Conservation (phyloP, 2,329 filamentous ascomycete genomes). For the Aspergillus proliferans region DNA sequence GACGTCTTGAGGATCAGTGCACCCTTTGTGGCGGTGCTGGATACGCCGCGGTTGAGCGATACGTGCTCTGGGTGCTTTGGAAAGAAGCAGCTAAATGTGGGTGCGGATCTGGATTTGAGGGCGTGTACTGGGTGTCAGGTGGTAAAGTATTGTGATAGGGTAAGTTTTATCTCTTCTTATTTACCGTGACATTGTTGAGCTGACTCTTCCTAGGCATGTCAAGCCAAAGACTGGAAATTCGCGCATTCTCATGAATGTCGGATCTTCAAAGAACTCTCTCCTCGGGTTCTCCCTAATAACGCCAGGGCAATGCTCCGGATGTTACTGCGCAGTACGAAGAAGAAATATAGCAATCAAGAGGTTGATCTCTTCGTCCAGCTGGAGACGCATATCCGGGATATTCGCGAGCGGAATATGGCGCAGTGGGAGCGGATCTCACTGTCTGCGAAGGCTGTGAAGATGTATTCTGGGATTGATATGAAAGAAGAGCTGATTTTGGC, state of each 20-base stretch:
- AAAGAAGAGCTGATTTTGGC: constrained; percentile 36
- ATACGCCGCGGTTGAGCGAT: constrained; percentile 46
- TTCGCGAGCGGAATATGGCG: constrained; percentile 34
- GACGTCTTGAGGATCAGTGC: constrained; percentile 45
- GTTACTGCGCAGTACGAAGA: constrained; percentile 37
- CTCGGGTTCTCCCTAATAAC: constrained; percentile 48
- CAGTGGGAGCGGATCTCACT: constrained; percentile 47
- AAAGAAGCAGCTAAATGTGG: constrained; percentile 23
- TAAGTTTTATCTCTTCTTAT: constrained; percentile 24
- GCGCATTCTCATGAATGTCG: constrained; percentile 57
- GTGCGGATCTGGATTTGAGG: constrained; percentile 33
- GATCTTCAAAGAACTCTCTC: constrained; percentile 42
- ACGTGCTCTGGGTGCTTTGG: constrained; percentile 55
- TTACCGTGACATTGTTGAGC: neutral
- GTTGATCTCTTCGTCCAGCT: constrained; percentile 41
- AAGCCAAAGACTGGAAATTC: constrained; percentile 53
- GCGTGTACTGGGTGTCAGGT: constrained; percentile 53
- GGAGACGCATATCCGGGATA: constrained; percentile 45
- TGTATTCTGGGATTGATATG: constrained; percentile 46
- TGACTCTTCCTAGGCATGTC: constrained; percentile 45
- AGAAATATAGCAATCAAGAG: constrained; percentile 31
- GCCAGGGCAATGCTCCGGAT: constrained; percentile 52
- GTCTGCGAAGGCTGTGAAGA: constrained; percentile 49
- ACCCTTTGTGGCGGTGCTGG: constrained; percentile 51
- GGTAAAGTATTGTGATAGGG: constrained; percentile 56